These are phyloP conservation scores for Pachyrhizus erosus DNA, from an alignment of 306 rosid species.

Conservation along the genomic window DNA sequence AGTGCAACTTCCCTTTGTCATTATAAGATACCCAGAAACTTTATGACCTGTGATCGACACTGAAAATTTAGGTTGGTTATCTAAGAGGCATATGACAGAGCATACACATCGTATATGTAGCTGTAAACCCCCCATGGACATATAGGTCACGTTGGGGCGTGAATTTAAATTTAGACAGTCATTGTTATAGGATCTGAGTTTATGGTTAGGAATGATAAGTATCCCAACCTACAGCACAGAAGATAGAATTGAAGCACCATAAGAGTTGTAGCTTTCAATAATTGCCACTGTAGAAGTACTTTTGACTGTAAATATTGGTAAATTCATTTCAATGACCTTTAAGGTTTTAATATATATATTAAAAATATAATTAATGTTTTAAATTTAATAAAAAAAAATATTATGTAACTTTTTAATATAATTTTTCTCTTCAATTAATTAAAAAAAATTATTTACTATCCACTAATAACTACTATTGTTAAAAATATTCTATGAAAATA, in stretches of 20 bases:
- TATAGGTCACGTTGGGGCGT: neutral
- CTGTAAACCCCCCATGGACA: neutral
- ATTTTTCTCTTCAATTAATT: no score
- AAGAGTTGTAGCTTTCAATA: neutral
- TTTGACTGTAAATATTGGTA: neutral
- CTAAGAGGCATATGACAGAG: neutral
- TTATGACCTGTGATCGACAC: neutral
- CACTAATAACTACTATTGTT: no score
- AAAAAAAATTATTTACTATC: no score
- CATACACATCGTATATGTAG: no score
- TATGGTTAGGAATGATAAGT: constrained; percentile 15
- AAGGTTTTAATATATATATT: no score
- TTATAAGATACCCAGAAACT: neutral
- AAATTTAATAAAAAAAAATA: no score
- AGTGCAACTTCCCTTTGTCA: neutral
- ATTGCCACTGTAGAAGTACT: neutral
- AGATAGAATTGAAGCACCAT: neutral
- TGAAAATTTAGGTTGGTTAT: constrained; percentile 14
- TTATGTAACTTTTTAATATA: no score
- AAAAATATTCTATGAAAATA: no score
- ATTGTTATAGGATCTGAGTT: neutral
- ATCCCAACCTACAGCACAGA: neutral
- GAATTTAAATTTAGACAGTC: neutral
- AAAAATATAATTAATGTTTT: no score
- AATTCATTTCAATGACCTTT: no score